These are phyloP conservation scores for Tricharina praecox DNA, from an alignment of 495 filamentous ascomycete species.

Conservation along the genomic window DNA sequence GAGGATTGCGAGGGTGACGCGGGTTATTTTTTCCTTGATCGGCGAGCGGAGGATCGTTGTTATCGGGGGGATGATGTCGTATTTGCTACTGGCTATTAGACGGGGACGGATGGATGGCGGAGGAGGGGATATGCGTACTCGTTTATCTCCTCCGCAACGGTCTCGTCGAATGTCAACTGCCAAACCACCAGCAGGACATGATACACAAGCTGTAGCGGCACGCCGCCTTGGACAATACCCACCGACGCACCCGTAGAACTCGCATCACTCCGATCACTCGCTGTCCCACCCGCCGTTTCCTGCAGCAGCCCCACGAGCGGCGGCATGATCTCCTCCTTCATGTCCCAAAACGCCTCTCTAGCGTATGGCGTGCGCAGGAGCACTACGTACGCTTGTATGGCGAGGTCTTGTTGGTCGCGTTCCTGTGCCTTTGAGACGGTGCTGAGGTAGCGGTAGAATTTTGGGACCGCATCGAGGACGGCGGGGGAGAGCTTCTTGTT, in stretches of 20 bases:
- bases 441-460: constrained; percentile 75
- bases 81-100: constrained; percentile 41
- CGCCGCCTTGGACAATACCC: constrained; percentile 54
- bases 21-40: constrained; percentile 94
- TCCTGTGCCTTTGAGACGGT: constrained; percentile 55
- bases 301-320: constrained; percentile 73
- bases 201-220: constrained; percentile 87
- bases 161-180: constrained; percentile 85
- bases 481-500: constrained; percentile 37
- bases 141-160: constrained; percentile 53
- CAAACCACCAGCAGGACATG: constrained; percentile 83
- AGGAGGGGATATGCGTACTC: constrained; percentile 10
- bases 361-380: constrained; percentile 59
- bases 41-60: constrained; percentile 77
- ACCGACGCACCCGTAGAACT: constrained; percentile 32
- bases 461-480: constrained; percentile 59
- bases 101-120: background rate
- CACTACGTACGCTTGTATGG: constrained; percentile 76
- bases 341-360: constrained; percentile 75
- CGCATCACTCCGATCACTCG: constrained; percentile 49
- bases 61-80: constrained; percentile 81
- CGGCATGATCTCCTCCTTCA: constrained; percentile 62
- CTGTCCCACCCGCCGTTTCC: constrained; percentile 41
- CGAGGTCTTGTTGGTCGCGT: constrained; percentile 85
- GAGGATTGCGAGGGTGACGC: constrained; percentile 74